A percentile compares a stretch with the other conserved stretches of the same genome.
Conservation (phyloP, 345 rosid species). For the Brassica cretica region DNA sequence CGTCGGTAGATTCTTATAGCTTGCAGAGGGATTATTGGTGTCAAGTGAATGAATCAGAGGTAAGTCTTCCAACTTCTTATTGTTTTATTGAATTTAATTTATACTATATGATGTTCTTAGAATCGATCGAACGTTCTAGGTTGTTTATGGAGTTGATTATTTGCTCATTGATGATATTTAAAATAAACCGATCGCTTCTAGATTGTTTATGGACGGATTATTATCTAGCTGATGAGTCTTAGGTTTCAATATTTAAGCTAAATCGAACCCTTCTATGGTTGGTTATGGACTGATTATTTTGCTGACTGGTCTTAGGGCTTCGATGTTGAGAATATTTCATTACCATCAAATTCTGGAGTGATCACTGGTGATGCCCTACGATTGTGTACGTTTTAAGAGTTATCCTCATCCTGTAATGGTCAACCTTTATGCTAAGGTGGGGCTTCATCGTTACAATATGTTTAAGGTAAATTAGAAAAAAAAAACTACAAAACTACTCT, state of each 20-base stretch:
- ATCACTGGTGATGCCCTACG: not conserved
- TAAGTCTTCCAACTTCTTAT: not conserved
- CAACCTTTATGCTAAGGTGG: not conserved
- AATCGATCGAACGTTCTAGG: too few species aligned
- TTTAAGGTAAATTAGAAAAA: too few species aligned
- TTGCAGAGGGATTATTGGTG: not conserved
- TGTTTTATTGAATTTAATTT: not conserved
- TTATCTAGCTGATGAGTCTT: too few species aligned
- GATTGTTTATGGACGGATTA: not conserved
- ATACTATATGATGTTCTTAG: too few species aligned
- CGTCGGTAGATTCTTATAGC: not conserved
- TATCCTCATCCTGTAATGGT: not conserved
- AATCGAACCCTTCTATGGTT: too few species aligned
- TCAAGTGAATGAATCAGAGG: not conserved
- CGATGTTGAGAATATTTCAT: not conserved
- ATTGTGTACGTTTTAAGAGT: not conserved
- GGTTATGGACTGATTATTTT: not conserved
- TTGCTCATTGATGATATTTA: not conserved
- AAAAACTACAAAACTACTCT: not conserved
- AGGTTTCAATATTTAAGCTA: too few species aligned
- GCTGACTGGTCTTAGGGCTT: not conserved
- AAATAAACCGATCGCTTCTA: not conserved
- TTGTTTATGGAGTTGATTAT: too few species aligned
- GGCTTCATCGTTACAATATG: not conserved
- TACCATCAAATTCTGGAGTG: not conserved